These are phyloP conservation scores for Aspergillus piperis DNA, from an alignment of 2,329 filamentous ascomycete species.

Conservation along the genomic window DNA sequence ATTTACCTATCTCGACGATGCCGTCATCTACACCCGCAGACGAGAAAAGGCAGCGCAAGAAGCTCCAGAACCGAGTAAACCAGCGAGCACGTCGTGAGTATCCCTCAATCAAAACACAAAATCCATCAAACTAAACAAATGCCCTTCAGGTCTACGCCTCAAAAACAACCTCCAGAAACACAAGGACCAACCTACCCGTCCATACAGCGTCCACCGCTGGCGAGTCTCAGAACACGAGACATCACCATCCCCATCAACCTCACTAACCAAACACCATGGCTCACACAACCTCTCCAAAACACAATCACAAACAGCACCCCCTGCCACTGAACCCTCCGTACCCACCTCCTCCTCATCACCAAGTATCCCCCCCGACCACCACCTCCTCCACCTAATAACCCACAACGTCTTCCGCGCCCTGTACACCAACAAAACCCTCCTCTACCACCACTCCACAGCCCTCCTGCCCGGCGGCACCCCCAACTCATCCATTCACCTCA, in stretches of 20 bases:
- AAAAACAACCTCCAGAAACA: not conserved
- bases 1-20: not conserved
- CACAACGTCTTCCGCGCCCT: slow-evolving; percentile 30
- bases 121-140: not conserved
- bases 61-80: slow-evolving; percentile 18
- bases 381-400: slow-evolving; percentile 28
- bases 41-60: slow-evolving; percentile 15
- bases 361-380: slow-evolving; percentile 16
- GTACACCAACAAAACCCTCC: slow-evolving; percentile 21
- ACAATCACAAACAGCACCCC: no score
- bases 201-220: slow-evolving; percentile 17
- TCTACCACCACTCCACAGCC: slow-evolving; percentile 14
- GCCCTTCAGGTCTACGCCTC: slow-evolving; percentile 7
- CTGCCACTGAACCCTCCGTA: no score
- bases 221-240: slow-evolving; percentile 5
- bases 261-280: not conserved
- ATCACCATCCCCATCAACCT: not conserved
- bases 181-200: not conserved
- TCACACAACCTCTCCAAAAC: not conserved
- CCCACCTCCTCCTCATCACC: not conserved
- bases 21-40: not conserved
- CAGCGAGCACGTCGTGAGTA: slow-evolving; percentile 18
- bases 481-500: not conserved
- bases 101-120: no score
- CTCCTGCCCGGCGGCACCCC: not conserved